A percentile compares a stretch with the other conserved stretches of the same genome.
phyloP scores from a whole-genome alignment of 202 grass and related monocot species.

The Setaria italica region DNA sequence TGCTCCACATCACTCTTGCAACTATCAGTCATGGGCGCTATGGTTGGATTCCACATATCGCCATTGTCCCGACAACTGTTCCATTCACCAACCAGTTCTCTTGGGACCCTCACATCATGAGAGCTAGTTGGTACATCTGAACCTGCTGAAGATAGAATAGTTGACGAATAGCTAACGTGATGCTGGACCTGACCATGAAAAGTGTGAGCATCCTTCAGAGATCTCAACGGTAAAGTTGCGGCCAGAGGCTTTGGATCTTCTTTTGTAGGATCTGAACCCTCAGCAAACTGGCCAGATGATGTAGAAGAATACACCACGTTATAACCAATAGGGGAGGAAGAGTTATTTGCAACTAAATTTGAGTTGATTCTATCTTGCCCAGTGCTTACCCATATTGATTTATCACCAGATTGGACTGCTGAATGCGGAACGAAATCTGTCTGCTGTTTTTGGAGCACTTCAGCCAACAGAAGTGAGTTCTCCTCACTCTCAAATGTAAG shows the following conservation, averaged over 20 bases:
- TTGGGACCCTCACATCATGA: slow-evolving; percentile 46
- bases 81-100: slow-evolving; percentile 44
- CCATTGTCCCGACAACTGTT: slow-evolving; percentile 43
- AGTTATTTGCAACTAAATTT: slow-evolving; percentile 41
- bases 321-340: slow-evolving; percentile 48
- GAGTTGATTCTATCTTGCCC: slow-evolving; percentile 48
- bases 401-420: slow-evolving; percentile 45
- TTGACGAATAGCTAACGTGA: slow-evolving; percentile 41
- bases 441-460: slow-evolving; percentile 65
- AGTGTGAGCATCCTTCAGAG: slow-evolving; percentile 44
- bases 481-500: slow-evolving; percentile 87
- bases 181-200: slow-evolving; percentile 46
- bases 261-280: slow-evolving; percentile 40
- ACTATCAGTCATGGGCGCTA: slow-evolving; percentile 11
- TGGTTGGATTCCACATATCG: slow-evolving; percentile 52
- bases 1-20: slow-evolving; percentile 43
- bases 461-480: slow-evolving; percentile 73
- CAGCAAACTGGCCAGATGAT: slow-evolving; percentile 36
- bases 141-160: slow-evolving; percentile 48
- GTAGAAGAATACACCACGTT: slow-evolving; percentile 42
- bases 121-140: slow-evolving; percentile 38
- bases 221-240: slow-evolving; percentile 43
- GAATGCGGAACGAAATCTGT: slow-evolving; percentile 54
- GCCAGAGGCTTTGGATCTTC: slow-evolving; percentile 39
- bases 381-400: slow-evolving; percentile 43